A percentile compares a stretch with the other conserved stretches of the same genome.
phyloP scores from a whole-genome alignment of 768 basidiomycete species.

The Peribolospora baueri region DNA sequence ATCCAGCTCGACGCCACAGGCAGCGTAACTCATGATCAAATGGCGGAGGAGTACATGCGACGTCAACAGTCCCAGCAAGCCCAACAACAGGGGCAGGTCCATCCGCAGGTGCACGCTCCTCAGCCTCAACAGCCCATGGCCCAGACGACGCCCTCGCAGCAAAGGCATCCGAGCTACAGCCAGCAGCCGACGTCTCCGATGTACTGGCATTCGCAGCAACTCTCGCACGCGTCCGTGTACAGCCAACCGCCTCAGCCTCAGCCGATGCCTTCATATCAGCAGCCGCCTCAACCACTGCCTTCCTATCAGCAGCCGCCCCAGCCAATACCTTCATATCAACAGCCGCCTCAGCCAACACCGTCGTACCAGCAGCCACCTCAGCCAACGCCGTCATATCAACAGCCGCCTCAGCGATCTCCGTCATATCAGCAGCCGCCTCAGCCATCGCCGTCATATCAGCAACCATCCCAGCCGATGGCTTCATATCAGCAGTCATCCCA shows the following conservation, averaged over 20 bases:
- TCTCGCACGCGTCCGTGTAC: constrained; percentile 14
- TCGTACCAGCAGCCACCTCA: neutral
- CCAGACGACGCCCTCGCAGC: neutral
- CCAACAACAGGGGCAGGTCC: neutral
- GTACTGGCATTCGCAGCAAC: constrained; percentile 15
- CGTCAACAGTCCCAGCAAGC: constrained; percentile 1
- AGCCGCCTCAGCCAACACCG: neutral
- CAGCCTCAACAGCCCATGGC: neutral
- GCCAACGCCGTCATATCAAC: neutral
- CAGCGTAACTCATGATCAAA: constrained; percentile 51
- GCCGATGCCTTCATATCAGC: constrained; percentile 18
- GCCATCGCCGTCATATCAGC: neutral
- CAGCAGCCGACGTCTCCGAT: constrained; percentile 7
- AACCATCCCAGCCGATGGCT: neutral
- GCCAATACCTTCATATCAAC: constrained; percentile 18
- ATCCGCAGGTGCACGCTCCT: neutral
- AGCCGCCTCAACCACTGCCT: neutral
- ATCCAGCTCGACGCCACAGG: constrained; percentile 61
- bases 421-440: neutral
- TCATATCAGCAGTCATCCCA: neutral
- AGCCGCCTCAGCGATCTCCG: neutral
- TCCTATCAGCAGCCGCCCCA: neutral
- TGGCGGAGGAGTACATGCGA: constrained; percentile 31
- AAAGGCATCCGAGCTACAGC: constrained; percentile 8
- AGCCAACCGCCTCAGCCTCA: constrained; percentile 21